These are phyloP conservation scores for Wickerhamomyces silvicola DNA, from an alignment of 805 yeast genomes.

Conservation along the genomic window DNA sequence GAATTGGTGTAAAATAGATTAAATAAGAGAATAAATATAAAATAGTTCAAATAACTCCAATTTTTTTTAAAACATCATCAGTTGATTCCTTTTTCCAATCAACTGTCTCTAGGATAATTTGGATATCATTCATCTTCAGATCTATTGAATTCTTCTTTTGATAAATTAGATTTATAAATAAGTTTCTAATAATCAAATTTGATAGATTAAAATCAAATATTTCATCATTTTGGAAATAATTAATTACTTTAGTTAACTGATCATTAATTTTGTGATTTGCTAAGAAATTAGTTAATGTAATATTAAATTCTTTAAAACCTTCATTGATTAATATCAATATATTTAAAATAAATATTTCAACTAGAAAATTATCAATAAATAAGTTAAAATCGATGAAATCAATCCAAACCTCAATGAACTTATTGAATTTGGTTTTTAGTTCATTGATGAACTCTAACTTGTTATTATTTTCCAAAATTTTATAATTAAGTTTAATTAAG, in stretches of 20 bases:
- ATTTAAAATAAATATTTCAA: constrained; percentile 10
- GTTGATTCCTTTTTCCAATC: constrained; percentile 29
- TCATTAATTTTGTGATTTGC: not conserved
- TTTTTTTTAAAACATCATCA: constrained; percentile 28
- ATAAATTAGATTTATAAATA: not conserved
- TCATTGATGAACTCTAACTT: not conserved
- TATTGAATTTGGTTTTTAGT: not conserved
- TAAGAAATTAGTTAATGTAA: constrained; percentile 5
- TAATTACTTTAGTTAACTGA: not conserved
- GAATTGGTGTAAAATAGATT: constrained; percentile 37
- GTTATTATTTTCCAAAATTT: not conserved
- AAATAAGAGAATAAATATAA: constrained; percentile 1
- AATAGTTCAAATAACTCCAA: constrained; percentile 19
- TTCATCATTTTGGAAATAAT: constrained; percentile 1
- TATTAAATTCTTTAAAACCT: constrained; percentile 11
- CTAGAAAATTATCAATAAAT: constrained; percentile 12
- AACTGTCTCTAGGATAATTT: constrained; percentile 23
- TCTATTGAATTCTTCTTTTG: not conserved
- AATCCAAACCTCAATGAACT: constrained; percentile 1
- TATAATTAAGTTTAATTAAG: not conserved
- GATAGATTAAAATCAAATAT: not conserved
- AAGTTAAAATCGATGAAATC: constrained; percentile 1
- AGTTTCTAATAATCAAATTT: not conserved
- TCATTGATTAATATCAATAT: constrained; percentile 10
- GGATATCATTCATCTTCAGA: constrained; percentile 17